Percentiles rank a stretch among this genome's conserved stretches.
phyloP scores from a whole-genome alignment of 768 basidiomycete species.

The Saitozyma podzolica region DNA sequence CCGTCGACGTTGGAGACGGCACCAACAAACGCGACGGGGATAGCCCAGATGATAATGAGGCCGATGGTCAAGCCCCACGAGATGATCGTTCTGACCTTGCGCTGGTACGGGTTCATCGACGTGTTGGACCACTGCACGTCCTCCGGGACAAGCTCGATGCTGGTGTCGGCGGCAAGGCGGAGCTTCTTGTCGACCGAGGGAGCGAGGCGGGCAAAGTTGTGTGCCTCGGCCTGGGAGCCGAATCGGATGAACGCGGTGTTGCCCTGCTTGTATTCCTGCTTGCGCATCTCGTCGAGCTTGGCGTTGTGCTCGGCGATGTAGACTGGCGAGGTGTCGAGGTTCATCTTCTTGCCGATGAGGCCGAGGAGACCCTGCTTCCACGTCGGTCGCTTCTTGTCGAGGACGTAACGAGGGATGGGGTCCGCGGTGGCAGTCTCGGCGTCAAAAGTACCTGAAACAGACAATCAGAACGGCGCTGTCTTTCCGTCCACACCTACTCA shows the following conservation, averaged over 20 bases:
- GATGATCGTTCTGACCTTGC: constrained; percentile 40
- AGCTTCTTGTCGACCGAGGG: constrained; percentile 41
- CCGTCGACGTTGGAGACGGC: constrained; percentile 49
- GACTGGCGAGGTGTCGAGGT: constrained; percentile 43
- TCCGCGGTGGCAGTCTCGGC: constrained; percentile 27
- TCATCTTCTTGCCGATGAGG: constrained; percentile 48
- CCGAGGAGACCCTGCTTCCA: constrained; percentile 53
- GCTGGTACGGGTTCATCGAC: constrained; percentile 48
- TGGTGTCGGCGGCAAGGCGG: constrained; percentile 23
- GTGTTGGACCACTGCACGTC: constrained; percentile 52
- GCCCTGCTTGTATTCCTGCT: constrained; percentile 30
- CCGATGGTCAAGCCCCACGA: constrained; percentile 50
- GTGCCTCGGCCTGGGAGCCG: constrained; percentile 49
- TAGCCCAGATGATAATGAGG: constrained; percentile 52
- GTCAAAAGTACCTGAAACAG: constrained; percentile 31
- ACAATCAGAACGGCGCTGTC: no score
- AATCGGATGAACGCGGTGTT: constrained; percentile 52
- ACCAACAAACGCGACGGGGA: constrained; percentile 52
- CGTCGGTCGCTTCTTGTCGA: constrained; percentile 46
- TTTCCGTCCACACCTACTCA: constrained; percentile 8
- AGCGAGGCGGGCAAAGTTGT: constrained; percentile 47
- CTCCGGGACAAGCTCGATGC: constrained; percentile 52
- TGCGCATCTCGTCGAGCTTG: constrained; percentile 36
- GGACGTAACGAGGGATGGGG: constrained; percentile 43
- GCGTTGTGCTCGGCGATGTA: constrained; percentile 48